Evolutionary conservation across 805 yeast species (phyloP), one percentile per base, ranked within the genome.

Genomic region (Metschnikowia drakensbergensis): DNA sequence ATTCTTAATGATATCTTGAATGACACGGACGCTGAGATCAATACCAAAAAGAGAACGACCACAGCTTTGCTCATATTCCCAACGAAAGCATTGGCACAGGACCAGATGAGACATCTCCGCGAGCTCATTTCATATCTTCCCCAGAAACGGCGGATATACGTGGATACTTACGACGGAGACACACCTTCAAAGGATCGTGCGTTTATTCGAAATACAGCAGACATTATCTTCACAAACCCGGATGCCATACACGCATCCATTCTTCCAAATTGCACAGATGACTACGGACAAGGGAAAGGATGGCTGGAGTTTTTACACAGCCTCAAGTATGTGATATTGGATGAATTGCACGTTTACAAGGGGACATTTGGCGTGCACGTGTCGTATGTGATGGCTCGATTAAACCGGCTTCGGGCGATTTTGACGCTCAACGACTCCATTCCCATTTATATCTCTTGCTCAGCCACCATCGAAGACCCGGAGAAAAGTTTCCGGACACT

Each of bases 61-160:
- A 87, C 96, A 0, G 86, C 96, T 7, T 73, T 95, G 72, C 90
- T 86, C 58, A 83, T 94, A 9, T 94, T 94, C 58, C 99, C 99
- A 2, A 94, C 99, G 0, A 94, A 94, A 61, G 99, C 99, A 0
- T 72, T 94, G 45, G 98, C 99, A 0, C 99, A 94, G 61, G 99
- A 94, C 71, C 99, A 94, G 65, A 84, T 84, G 58, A 72, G 96
- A 53, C 82, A 95, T n/a, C 68, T 94, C 47, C 75, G 76, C 42
- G 82, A 78, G 23, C 66, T 86, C 8, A 66, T 85, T 38, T 66
- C 74, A 5, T 75, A 87, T 43, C 80, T 82, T 0, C 31, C 51
- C 1, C 66, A 67, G 9, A 55, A 74, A 2, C 47, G 73, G 11
- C 70, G 71, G 13, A 68, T 83, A 0, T 64, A 77, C 1, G 86